Evolutionary conservation across 352 stramenopile genomes (phyloP).

Genomic region (Phytophthora citrophthora): DNA sequence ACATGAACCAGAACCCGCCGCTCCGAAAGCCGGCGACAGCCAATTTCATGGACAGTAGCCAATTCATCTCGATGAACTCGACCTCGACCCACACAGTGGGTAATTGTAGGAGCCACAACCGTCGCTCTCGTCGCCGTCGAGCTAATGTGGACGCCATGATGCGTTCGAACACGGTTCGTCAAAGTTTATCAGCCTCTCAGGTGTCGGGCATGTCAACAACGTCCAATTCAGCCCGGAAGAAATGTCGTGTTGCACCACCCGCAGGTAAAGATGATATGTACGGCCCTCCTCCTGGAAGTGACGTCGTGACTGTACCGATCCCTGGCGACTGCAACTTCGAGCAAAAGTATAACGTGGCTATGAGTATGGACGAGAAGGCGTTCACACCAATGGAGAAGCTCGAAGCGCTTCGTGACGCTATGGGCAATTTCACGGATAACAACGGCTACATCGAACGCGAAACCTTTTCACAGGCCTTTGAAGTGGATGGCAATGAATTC

Average conservation of each 20-base stretch:
- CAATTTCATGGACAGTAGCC: constrained; percentile 65
- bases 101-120: constrained; percentile 27
- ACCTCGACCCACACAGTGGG: constrained; percentile 36
- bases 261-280: constrained; percentile 29
- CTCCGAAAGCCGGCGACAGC: constrained; percentile 42
- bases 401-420: constrained; percentile 65
- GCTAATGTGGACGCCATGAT: constrained; percentile 79
- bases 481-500: constrained; percentile 58
- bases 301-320: constrained; percentile 63
- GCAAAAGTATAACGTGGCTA: constrained; percentile 62
- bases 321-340: constrained; percentile 67
- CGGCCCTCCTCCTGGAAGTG: constrained; percentile 50
- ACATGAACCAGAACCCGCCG: constrained; percentile 36
- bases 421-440: constrained; percentile 62
- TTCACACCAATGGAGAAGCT: constrained; percentile 59
- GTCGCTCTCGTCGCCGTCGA: constrained; percentile 43
- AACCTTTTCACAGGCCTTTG: constrained; percentile 75
- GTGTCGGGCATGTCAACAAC: constrained; percentile 31
- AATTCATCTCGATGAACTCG: constrained; percentile 48
- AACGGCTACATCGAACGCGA: constrained; percentile 69
- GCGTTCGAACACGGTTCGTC: constrained; percentile 62
- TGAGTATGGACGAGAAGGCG: constrained; percentile 55
- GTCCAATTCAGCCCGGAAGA: constrained; percentile 23
- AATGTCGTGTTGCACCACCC: constrained; percentile 21
- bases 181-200: constrained; percentile 46